Percentiles rank a stretch among this genome's conserved stretches.
phyloP scores from a whole-genome alignment of 2,329 filamentous ascomycete genomes.

The Sporothrix curviconia region DNA sequence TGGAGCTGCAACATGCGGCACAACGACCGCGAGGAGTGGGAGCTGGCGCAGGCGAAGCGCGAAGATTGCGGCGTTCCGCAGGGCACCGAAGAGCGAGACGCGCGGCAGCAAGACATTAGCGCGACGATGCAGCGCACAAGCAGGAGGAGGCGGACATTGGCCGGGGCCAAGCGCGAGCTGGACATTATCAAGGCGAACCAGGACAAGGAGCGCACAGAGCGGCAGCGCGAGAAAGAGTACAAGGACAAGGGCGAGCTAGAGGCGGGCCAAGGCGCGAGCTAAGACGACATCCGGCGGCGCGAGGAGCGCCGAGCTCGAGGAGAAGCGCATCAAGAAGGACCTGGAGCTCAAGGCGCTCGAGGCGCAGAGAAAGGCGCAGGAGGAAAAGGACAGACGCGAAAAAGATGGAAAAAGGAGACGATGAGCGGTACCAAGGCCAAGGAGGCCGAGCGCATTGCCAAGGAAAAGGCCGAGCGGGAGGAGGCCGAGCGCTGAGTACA shows the following conservation, averaged over 20 bases:
- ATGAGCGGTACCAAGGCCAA: constrained; percentile 47
- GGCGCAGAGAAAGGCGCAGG: constrained; percentile 38
- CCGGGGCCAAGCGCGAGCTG: constrained; percentile 25
- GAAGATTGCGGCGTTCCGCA: constrained; percentile 36
- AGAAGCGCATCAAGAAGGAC: constrained; percentile 45
- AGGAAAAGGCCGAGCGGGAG: constrained; percentile 43
- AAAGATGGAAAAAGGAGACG: constrained; percentile 45
- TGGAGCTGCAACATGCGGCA: constrained; percentile 43
- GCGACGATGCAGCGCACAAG: too few relatives aligned
- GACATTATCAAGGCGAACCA: constrained; percentile 37
- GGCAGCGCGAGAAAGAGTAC: constrained; percentile 24
- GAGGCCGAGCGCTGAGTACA: constrained; percentile 48
- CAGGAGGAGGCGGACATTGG: constrained; percentile 31
- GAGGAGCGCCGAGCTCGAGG: constrained; percentile 30
- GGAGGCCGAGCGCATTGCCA: constrained; percentile 41
- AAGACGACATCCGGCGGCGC: constrained; percentile 33
- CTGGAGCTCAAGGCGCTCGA: constrained; percentile 43
- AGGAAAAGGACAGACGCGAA: constrained; percentile 38
- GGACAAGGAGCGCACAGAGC: constrained; percentile 24
- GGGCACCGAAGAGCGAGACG: constrained; percentile 41
- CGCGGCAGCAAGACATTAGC: constrained; percentile 18
- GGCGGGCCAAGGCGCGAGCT: constrained; percentile 29
- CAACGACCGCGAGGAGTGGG: constrained; percentile 40
- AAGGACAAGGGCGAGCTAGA: constrained; percentile 22
- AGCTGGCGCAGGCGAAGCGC: constrained; percentile 30